Conservation (phyloP, 768 basidiomycete species). For the Tulasnella sp. region DNA sequence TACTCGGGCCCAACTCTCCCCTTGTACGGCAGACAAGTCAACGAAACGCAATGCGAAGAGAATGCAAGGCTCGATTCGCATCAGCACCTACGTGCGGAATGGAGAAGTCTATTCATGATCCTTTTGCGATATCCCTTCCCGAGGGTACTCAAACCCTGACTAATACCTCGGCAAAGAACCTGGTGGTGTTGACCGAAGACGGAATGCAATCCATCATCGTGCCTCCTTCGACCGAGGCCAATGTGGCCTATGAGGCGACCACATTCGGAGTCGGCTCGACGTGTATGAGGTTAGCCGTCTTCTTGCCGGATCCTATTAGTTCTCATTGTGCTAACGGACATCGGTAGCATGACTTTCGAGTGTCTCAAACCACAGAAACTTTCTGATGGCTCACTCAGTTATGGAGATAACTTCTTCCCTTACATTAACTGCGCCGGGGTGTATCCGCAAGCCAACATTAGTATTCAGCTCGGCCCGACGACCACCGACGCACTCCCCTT, state of each 20-base stretch:
- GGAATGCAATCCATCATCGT: neutral
- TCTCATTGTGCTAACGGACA: neutral
- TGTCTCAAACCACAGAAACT: neutral
- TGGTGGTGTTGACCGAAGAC: neutral
- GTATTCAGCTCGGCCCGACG: too few species aligned
- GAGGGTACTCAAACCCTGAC: constrained; percentile 4
- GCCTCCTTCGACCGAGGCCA: neutral
- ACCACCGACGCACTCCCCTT: neutral
- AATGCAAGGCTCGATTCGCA: too few species aligned
- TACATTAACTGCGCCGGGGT: neutral
- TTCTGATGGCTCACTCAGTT: too few species aligned
- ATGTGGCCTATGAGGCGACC: neutral
- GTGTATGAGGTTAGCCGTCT: constrained; percentile 10
- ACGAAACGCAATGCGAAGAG: neutral
- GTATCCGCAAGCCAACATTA: neutral
- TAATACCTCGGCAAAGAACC: neutral
- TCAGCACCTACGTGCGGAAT: neutral
- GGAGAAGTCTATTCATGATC: neutral
- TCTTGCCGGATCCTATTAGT: neutral
- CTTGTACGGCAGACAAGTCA: constrained; percentile 20
- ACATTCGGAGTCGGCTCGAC: constrained; percentile 10
- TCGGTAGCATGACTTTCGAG: neutral
- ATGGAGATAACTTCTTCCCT: neutral
- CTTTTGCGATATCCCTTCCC: neutral
- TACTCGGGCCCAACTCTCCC: neutral